Percentiles rank a stretch among this genome's conserved stretches.
Conservation (phyloP, 257 asterid species). For the Knoxia roxburghii region DNA sequence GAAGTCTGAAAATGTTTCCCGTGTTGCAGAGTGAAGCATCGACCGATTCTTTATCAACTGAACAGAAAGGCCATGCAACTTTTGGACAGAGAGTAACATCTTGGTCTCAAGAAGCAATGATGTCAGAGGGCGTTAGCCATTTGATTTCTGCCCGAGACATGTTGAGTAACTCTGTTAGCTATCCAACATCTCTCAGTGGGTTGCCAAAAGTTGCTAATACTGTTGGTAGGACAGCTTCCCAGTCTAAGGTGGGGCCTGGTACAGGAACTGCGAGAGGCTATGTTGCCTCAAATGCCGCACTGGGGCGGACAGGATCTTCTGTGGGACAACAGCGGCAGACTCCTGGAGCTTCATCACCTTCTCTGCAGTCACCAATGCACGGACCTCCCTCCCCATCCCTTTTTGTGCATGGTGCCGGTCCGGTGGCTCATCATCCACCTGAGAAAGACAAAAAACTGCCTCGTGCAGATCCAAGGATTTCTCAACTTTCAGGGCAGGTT, state of each 20-base stretch:
- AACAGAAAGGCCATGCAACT: slow-evolving; percentile 33
- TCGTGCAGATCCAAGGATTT: slow-evolving; percentile 61
- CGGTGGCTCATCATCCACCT: slow-evolving; percentile 28
- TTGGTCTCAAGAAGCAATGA: slow-evolving; percentile 41
- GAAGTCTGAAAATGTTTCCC: not conserved
- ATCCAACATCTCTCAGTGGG: slow-evolving; percentile 27
- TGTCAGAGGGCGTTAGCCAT: slow-evolving; percentile 35
- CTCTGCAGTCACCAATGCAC: slow-evolving; percentile 34
- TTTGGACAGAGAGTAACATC: slow-evolving; percentile 35
- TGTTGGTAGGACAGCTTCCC: slow-evolving; percentile 33
- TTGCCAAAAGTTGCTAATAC: slow-evolving; percentile 34
- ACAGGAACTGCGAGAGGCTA: slow-evolving; percentile 31
- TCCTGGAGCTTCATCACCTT: slow-evolving; percentile 34
- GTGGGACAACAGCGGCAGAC: slow-evolving; percentile 33
- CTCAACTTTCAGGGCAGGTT: slow-evolving; percentile 35
- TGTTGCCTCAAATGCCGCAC: slow-evolving; percentile 29
- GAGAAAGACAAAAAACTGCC: slow-evolving; percentile 42
- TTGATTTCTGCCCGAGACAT: slow-evolving; percentile 28
- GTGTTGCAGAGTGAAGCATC: slow-evolving; percentile 45
- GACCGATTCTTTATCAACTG: slow-evolving; percentile 50
- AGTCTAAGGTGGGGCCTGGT: slow-evolving; percentile 34
- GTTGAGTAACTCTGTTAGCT: slow-evolving; percentile 40
- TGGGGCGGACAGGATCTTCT: slow-evolving; percentile 32
- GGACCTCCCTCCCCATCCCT: slow-evolving; percentile 47
- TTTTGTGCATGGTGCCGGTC: slow-evolving; percentile 22